Percentiles rank a stretch among this genome's conserved stretches.
phyloP scores from a whole-genome alignment of 768 basidiomycete genomes.

The Collybia nuda region DNA sequence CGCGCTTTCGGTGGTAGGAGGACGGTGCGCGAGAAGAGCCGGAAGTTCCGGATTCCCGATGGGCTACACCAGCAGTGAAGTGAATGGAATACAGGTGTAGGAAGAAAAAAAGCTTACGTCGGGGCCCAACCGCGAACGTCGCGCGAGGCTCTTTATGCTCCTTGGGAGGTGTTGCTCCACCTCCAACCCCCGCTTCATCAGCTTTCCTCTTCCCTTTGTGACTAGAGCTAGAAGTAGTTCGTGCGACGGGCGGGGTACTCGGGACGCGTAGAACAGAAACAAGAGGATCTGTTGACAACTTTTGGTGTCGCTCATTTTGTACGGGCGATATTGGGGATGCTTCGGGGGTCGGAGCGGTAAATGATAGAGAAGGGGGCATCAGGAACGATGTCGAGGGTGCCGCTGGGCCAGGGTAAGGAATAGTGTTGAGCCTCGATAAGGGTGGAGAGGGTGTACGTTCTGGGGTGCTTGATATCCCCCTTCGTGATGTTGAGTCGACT shows the following conservation, averaged over 20 bases:
- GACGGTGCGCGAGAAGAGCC: constrained; percentile 61
- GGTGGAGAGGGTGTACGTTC: constrained; percentile 20
- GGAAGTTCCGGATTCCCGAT: constrained; percentile 49
- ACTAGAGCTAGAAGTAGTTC: constrained; percentile 28
- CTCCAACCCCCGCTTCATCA: constrained; percentile 59
- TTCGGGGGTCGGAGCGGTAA: constrained; percentile 41
- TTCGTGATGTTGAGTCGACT: background rate
- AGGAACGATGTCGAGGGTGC: constrained; percentile 30
- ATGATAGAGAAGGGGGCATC: constrained; percentile 32
- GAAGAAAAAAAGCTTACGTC: constrained; percentile 50
- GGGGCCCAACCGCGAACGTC: constrained; percentile 64
- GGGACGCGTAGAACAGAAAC: constrained; percentile 25
- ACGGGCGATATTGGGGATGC: constrained; percentile 34
- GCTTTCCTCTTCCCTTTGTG: constrained; percentile 71
- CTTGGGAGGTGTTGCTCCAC: constrained; percentile 61
- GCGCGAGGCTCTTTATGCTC: constrained; percentile 49
- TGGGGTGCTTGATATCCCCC: constrained; percentile 19
- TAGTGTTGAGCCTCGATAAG: constrained; percentile 25
- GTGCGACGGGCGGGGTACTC: constrained; percentile 30
- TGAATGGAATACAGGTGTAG: constrained; percentile 5
- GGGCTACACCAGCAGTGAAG: constrained; percentile 34
- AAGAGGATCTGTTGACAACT: constrained; percentile 26
- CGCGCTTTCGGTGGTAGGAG: constrained; percentile 72
- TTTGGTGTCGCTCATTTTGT: constrained; percentile 24
- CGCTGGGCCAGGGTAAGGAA: constrained; percentile 16